Percentiles rank a stretch among this genome's conserved stretches.
phyloP scores from a whole-genome alignment of 2,329 filamentous ascomycete genomes.

The Phyllosticta citribraziliensis region DNA sequence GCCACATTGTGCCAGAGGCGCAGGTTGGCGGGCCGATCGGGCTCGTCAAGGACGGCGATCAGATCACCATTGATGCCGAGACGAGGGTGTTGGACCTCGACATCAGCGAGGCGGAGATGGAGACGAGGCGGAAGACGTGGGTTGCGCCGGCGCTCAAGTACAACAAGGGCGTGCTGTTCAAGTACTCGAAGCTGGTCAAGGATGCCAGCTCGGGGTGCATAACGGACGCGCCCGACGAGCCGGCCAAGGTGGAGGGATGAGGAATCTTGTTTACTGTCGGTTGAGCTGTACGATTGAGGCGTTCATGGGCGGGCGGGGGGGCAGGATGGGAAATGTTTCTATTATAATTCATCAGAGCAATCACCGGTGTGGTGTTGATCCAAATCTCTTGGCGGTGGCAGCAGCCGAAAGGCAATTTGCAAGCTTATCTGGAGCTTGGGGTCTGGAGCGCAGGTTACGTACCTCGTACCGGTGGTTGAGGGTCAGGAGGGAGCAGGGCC shows the following conservation, averaged over 20 bases:
- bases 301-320: neutral
- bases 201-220: conserved; percentile 52
- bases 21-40: conserved; percentile 78
- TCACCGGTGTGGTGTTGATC: neutral
- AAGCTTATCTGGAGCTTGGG: conserved; percentile 1
- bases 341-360: conserved; percentile 1
- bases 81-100: conserved; percentile 56
- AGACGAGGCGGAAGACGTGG: conserved; percentile 41
- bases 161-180: conserved; percentile 48
- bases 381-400: conserved; percentile 6
- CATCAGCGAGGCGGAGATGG: conserved; percentile 54
- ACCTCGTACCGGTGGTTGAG: too few relatives aligned
- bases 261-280: neutral
- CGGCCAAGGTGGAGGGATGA: neutral
- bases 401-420: conserved; percentile 6
- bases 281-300: neutral
- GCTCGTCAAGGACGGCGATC: conserved; percentile 71
- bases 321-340: neutral
- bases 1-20: conserved; percentile 80
- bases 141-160: conserved; percentile 47
- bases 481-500: neutral
- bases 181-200: conserved; percentile 47
- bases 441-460: neutral
- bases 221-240: conserved; percentile 34
- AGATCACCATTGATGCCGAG: conserved; percentile 73